Evolutionary conservation across 2,329 filamentous ascomycete genomes (phyloP).

Genomic region (Thelonectria discophora): DNA sequence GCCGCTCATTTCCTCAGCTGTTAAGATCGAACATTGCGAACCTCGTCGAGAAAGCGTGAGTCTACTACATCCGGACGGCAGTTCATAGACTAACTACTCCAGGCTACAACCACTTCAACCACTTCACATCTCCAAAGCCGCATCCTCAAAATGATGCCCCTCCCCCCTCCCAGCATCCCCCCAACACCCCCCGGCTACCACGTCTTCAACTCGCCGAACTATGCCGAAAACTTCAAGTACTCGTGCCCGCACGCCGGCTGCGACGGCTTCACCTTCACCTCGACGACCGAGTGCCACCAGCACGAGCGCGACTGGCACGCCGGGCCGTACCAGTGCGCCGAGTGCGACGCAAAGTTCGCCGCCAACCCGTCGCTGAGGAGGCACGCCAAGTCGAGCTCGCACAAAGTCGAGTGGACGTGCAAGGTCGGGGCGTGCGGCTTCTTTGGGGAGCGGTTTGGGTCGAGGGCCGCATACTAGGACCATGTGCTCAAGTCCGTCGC

Average conservation of each 20-base stretch:
- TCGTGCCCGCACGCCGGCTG: slow-evolving; percentile 39
- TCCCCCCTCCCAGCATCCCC: not conserved
- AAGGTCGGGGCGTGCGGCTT: slow-evolving; percentile 13
- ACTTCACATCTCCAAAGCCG: too few relatives aligned
- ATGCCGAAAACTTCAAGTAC: slow-evolving; percentile 21
- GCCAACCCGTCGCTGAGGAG: slow-evolving; percentile 33
- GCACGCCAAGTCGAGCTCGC: slow-evolving; percentile 27
- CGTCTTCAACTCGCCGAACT: slow-evolving; percentile 24
- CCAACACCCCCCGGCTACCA: slow-evolving; percentile 28
- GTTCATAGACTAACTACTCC: too few relatives aligned
- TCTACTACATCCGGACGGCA: too few relatives aligned
- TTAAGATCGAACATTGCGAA: too few relatives aligned
- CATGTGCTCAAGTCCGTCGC: slow-evolving; percentile 10
- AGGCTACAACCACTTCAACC: too few relatives aligned
- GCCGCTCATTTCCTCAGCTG: too few relatives aligned
- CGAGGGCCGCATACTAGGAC: slow-evolving; percentile 16
- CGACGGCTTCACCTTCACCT: slow-evolving; percentile 38
- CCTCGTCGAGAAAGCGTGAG: too few relatives aligned
- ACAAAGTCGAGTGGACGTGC: slow-evolving; percentile 27
- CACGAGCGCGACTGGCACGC: slow-evolving; percentile 41
- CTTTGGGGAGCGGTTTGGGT: slow-evolving; percentile 6
- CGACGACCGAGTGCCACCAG: slow-evolving; percentile 32
- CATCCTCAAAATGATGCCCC: not conserved
- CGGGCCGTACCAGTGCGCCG: slow-evolving; percentile 32
- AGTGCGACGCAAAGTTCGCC: slow-evolving; percentile 36